phyloP scores from a whole-genome alignment of 345 rosid species.

The Camelina laxa region DNA sequence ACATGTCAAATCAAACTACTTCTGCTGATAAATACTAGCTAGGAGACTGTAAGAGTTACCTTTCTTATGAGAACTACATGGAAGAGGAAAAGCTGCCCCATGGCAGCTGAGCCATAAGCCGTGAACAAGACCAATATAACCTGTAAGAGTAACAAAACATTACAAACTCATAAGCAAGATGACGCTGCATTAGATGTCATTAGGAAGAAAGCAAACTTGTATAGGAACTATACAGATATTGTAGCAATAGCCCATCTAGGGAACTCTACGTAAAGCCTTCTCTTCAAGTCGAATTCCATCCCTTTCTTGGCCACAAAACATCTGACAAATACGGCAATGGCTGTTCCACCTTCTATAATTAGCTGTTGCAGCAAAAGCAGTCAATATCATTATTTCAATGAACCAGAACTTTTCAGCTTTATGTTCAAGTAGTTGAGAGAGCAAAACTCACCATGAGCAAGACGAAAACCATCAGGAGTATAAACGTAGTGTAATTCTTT shows the following conservation, averaged over 20 bases:
- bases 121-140: conserved; percentile 73
- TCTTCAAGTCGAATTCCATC: conserved; percentile 70
- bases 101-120: conserved; percentile 87
- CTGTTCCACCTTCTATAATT: conserved; percentile 89
- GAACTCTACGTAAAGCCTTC: conserved; percentile 64
- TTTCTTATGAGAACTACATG: conserved; percentile 93
- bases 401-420: not conserved
- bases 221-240: conserved; percentile 56
- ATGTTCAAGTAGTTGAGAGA: not conserved
- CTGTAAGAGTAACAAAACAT: conserved; percentile 49
- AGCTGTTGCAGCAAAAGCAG: conserved; percentile 54
- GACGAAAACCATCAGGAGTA: conserved; percentile 82
- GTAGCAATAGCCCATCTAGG: conserved; percentile 85
- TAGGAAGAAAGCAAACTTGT: not conserved
- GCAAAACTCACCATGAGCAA: conserved; percentile 75
- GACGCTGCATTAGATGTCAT: conserved; percentile 5
- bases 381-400: not conserved
- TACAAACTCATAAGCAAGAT: conserved; percentile 25
- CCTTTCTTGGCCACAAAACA: conserved; percentile 87
- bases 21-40: not conserved
- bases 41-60: conserved; percentile 51
- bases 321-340: conserved; percentile 82
- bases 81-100: conserved; percentile 97
- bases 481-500: conserved; percentile 85
- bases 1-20: conserved; percentile 16